Base-by-base conservation (phyloP, 1,139 yeast species). In the Suhomyces wounanorum region DNA sequence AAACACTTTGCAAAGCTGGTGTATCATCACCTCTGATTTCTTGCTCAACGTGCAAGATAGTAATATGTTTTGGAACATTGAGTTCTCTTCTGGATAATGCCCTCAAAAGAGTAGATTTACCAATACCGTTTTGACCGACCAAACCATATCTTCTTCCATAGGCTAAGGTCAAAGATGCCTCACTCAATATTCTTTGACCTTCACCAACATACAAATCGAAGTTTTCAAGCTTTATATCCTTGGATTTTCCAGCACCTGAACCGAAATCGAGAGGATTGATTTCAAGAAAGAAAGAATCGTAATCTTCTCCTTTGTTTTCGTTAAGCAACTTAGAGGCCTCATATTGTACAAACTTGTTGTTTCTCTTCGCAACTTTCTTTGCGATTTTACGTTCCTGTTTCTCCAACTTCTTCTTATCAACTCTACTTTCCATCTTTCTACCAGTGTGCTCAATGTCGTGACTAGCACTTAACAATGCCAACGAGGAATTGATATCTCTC, bases 41-140 rank as follows among this genome's bases (percentile, higher is more conserved):
- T 79, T 94, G 99, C 67, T 94, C 99, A 51, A 94, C 99, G 64
- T 94, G 97, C 58, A 94, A 78, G 71, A 94, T 89, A 2, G 98
- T 89, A 56, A 94, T 91, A 67, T 94, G 98, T 61, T 89, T 90
- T 16, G 99, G 98, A 59, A 94, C 87, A 52, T 90, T 84, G 59
- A 94, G 78, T 67, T 94, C 99, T 81, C 99, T 87, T 68, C 96
- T 83, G 0, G 97, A 87, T 49, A 94, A 76, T 0, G 99, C 99
- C 61, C 90, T 81, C 63, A 94, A 77, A 51, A 94, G 75, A 0
- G 99, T 94, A 40, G 98, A 92, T 68, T 94, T 94, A 85, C 99
- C 99, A 62, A 95, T 91, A 91, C 99, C 99, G 74, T 94, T 94
- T 67, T 92, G 96, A 70, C 99, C 99, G 44, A 94, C 96, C 52